These are phyloP conservation scores for Inga leiocalycina DNA, from an alignment of 306 rosid species.

Conservation along the genomic window DNA sequence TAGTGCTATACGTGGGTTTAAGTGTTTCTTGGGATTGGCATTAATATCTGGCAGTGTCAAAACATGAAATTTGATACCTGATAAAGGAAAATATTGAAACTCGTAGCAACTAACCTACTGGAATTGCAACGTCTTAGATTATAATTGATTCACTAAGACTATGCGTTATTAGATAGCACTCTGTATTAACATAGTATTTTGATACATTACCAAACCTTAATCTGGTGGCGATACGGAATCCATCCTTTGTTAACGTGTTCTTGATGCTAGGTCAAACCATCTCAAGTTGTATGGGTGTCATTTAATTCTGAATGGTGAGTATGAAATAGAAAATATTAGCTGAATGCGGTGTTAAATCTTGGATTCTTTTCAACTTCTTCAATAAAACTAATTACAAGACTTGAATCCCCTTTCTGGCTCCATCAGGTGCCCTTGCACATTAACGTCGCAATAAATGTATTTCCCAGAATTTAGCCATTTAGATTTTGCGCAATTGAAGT, in stretches of 20 bases:
- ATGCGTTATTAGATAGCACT: not conserved
- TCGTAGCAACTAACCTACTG: not conserved
- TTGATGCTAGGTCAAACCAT: constrained; percentile 7
- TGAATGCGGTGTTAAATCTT: not conserved
- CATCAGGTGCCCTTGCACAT: not conserved
- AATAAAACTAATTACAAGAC: not conserved
- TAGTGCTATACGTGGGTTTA: not conserved
- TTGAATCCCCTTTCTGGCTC: constrained; percentile 11
- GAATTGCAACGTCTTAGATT: not conserved
- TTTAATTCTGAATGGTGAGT: not conserved
- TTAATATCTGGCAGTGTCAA: not conserved
- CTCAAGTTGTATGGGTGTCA: not conserved
- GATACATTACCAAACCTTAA: not conserved
- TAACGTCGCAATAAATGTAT: not conserved
- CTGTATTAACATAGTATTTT: not conserved
- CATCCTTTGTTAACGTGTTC: not conserved
- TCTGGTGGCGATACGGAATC: not conserved
- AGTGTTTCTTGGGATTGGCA: not conserved
- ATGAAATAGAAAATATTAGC: not conserved
- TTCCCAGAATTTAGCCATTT: not conserved
- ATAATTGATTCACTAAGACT: not conserved
- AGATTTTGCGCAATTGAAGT: not conserved
- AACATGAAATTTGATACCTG: not conserved
- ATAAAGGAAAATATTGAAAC: constrained; percentile 6
- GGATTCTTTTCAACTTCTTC: not conserved